These are phyloP conservation scores for Penicillium waksmanii DNA, from an alignment of 495 filamentous ascomycete genomes.

Conservation along the genomic window DNA sequence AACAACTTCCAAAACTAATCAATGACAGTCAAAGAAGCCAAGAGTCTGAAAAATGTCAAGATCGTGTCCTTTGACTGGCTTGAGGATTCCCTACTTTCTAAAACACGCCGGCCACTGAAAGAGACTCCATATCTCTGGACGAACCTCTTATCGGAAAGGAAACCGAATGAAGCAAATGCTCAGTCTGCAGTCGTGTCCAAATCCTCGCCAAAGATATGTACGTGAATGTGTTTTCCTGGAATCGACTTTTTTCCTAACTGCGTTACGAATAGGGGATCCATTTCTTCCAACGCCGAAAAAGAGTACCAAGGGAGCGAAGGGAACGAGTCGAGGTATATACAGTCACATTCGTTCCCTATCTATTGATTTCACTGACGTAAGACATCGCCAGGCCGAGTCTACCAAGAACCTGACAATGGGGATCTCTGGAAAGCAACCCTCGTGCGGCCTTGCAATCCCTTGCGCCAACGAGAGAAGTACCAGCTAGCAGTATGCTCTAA, in stretches of 20 bases:
- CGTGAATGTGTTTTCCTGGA: background rate
- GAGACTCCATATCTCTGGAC: slow-evolving; percentile 53
- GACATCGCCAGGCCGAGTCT: background rate
- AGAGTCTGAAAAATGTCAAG: slow-evolving; percentile 38
- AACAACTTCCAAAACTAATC: background rate
- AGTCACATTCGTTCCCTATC: background rate
- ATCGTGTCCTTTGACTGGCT: slow-evolving; percentile 69
- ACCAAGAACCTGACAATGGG: slow-evolving; percentile 5
- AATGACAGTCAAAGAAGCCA: slow-evolving; percentile 47
- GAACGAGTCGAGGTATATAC: background rate
- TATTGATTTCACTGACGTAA: background rate
- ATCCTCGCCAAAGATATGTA: background rate
- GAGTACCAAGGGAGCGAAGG: background rate
- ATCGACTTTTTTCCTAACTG: background rate
- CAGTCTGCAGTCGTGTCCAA: background rate
- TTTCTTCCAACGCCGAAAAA: background rate
- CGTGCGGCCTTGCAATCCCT: background rate
- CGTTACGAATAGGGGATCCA: background rate
- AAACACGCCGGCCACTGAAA: slow-evolving; percentile 30
- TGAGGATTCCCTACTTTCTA: slow-evolving; percentile 51
- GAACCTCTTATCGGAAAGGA: slow-evolving; percentile 35
- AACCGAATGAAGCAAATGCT: slow-evolving; percentile 12
- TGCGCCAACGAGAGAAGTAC: slow-evolving; percentile 29
- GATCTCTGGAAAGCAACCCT: slow-evolving; percentile 19
- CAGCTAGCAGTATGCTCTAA: slow-evolving; percentile 33